Percentiles rank a stretch among this genome's conserved stretches.
Conservation (phyloP, 495 filamentous ascomycete species). For the Niebla homalea region DNA sequence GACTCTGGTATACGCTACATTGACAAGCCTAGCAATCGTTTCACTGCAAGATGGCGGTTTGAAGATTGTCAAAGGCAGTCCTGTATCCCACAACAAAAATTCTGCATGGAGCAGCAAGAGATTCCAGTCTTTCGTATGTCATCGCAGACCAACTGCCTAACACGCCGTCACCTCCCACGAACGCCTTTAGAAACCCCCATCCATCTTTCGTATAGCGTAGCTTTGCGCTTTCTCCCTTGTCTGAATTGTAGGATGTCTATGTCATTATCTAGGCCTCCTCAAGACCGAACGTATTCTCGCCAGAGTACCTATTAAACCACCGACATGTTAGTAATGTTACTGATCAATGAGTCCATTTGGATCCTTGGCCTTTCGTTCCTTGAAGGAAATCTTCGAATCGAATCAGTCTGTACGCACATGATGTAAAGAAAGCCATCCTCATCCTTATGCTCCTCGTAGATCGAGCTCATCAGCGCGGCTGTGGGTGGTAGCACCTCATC, state of each 20-base stretch:
- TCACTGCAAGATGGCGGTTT: too few relatives aligned
- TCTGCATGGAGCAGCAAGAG: too few relatives aligned
- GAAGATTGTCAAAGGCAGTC: too few relatives aligned
- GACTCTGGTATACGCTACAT: too few relatives aligned
- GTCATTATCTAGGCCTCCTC: conserved; percentile 5
- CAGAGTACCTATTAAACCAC: conserved; percentile 69
- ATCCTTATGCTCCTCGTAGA: conserved; percentile 96
- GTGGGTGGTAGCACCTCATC: conserved; percentile 96
- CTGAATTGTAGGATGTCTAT: too few relatives aligned
- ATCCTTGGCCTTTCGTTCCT: conserved; percentile 4
- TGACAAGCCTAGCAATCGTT: too few relatives aligned
- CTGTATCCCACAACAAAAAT: too few relatives aligned
- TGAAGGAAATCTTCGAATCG: conserved; percentile 10
- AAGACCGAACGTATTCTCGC: conserved; percentile 96
- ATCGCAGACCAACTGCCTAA: too few relatives aligned
- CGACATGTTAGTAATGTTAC: conserved; percentile 18
- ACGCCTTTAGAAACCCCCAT: too few relatives aligned
- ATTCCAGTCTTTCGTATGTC: too few relatives aligned
- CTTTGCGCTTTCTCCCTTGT: neutral
- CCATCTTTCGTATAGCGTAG: too few relatives aligned
- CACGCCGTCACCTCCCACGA: too few relatives aligned
- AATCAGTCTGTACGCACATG: conserved; percentile 31
- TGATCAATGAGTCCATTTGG: neutral
- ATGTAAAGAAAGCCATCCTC: conserved; percentile 47
- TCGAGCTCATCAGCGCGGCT: conserved; percentile 95